Evolutionary conservation across 352 stramenopile genomes (phyloP).

Genomic region (Chloridella minuta): DNA sequence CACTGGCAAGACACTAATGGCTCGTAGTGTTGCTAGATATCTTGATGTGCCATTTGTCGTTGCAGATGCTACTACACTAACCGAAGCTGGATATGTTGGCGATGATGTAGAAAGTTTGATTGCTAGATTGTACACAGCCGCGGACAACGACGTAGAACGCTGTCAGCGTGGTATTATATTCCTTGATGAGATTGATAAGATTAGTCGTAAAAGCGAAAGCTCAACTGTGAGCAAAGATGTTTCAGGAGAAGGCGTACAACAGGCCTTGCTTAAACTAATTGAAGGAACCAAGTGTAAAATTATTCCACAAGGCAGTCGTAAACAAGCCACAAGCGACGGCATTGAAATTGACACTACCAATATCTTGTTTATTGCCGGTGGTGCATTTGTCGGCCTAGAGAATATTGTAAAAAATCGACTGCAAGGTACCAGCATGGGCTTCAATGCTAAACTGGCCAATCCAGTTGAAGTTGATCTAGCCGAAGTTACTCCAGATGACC

Average conservation of each 20-base stretch:
- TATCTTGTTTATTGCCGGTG: no score
- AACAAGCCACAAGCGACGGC: constrained; percentile 72
- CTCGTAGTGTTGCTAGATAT: constrained; percentile 70
- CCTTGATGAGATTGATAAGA: constrained; percentile 92
- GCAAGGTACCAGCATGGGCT: no score
- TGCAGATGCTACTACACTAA: constrained; percentile 76
- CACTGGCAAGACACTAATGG: constrained; percentile 77
- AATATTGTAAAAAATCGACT: no score
- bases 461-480: no score
- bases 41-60: constrained; percentile 86
- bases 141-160: constrained; percentile 65
- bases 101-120: constrained; percentile 91
- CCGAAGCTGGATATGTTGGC: constrained; percentile 82
- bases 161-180: constrained; percentile 83
- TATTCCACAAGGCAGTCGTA: constrained; percentile 63
- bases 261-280: constrained; percentile 92
- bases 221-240: constrained; percentile 67
- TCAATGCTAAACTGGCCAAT: no score
- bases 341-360: no score
- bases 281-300: constrained; percentile 85
- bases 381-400: no score
- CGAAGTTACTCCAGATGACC: no score
- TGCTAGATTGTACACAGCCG: constrained; percentile 79
- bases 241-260: constrained; percentile 81
- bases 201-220: constrained; percentile 45